Percentiles rank a stretch among this genome's conserved stretches.
phyloP scores from a whole-genome alignment of 2,329 filamentous ascomycete genomes.

The Didymellaceae sp. region DNA sequence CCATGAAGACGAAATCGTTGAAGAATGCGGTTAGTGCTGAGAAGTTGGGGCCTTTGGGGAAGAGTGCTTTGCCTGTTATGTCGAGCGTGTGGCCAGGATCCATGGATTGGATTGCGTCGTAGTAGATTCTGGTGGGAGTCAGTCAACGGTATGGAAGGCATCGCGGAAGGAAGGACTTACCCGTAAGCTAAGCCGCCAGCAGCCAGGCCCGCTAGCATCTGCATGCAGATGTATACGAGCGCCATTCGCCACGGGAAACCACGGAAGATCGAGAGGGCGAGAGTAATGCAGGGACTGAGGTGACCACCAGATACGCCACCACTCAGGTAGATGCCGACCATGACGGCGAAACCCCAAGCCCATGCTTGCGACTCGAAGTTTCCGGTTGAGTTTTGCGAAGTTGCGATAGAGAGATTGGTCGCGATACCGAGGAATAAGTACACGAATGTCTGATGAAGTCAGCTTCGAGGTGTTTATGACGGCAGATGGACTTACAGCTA shows the following conservation, averaged over 20 bases:
- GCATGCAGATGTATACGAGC: slow-evolving; percentile 58
- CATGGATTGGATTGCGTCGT: slow-evolving; percentile 67
- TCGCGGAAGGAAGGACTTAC: slow-evolving; percentile 52
- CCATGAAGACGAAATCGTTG: slow-evolving; percentile 71
- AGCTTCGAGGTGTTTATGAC: slow-evolving; percentile 30
- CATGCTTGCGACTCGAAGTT: slow-evolving; percentile 41
- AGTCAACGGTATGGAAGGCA: slow-evolving; percentile 41
- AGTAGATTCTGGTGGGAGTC: slow-evolving; percentile 27
- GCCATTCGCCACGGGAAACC: slow-evolving; percentile 65
- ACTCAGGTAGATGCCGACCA: slow-evolving; percentile 56
- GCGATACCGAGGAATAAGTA: slow-evolving; percentile 56
- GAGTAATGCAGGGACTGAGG: slow-evolving; percentile 56
- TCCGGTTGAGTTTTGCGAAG: slow-evolving; percentile 51
- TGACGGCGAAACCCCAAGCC: slow-evolving; percentile 62
- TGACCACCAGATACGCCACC: slow-evolving; percentile 58
- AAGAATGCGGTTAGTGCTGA: slow-evolving; percentile 72
- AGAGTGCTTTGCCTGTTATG: slow-evolving; percentile 62
- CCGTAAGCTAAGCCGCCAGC: slow-evolving; percentile 52
- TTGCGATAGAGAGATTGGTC: slow-evolving; percentile 57
- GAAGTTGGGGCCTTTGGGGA: slow-evolving; percentile 64
- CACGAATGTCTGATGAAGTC: slow-evolving; percentile 34
- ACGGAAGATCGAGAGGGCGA: slow-evolving; percentile 58
- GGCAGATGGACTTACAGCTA: slow-evolving; percentile 50
- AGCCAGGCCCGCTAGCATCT: slow-evolving; percentile 60
- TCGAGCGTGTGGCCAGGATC: slow-evolving; percentile 51